Evolutionary conservation across 2,329 filamentous ascomycete species (phyloP), one percentile per base, ranked within the genome.

Genomic region (Septoria petroselini): DNA sequence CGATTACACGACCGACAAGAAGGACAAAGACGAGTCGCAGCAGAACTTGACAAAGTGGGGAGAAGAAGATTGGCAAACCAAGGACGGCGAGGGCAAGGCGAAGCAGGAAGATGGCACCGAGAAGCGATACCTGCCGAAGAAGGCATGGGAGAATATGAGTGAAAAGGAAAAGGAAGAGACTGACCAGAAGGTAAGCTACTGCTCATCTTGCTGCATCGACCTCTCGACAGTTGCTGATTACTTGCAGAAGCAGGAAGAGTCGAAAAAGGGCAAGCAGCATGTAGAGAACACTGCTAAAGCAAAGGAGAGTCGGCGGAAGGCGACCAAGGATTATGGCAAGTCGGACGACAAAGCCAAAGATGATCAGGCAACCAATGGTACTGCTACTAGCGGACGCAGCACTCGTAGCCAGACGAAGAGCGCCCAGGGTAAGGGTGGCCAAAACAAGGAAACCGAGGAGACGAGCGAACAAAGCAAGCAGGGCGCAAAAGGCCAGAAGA

Each of bases 1-100:
- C 5, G 67, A 61, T 19, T 75, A 76, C 59, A 76, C 66, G 5
- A 75, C 70, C 2, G 67, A 70, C 39, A 73, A 76, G 37, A 62
- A 66, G n/a, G 53, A 63, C 31, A 67, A 74, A 50, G 69, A 73
- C 51, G 63, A 73, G 18, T 68, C 67, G 3, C 72, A 75, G 45
- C 69, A 73, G 59, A 63, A 73, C 40, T 63, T 76, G 1, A 65
- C 68, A 4, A 65, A 74, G 14, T 76, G 74, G 73, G 66, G 62
- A 0, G 64, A 74, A n/a, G 74, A 76, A 46, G 70, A 76, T 4
- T 76, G 73, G 72, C 72, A 76, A 63, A 76, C 72, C 0, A 76
- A 75, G 50, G 73, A 76, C 39, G 73, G 73, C 1, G 67, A 64
- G 5, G 73, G 68, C 0, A 62, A 68, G n/a, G 73, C 74, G 1